Evolutionary conservation across 31 red algal genomes (phyloP).

Genomic region (Odonthalia washingtoniensis): DNA sequence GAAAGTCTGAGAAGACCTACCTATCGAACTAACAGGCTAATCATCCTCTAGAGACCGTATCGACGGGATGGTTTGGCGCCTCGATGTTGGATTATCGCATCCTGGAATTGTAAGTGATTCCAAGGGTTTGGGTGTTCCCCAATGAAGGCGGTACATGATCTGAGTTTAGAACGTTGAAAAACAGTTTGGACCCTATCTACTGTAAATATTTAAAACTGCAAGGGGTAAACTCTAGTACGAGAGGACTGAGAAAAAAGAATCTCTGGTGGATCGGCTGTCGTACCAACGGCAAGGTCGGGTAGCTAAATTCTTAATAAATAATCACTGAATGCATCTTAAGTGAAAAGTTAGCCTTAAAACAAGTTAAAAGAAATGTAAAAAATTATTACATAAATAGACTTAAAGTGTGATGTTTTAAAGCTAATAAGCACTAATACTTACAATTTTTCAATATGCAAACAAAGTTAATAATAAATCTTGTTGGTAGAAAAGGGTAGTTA

Average conservation of each 20-base stretch:
- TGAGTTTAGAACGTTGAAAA: constrained; percentile 1
- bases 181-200: neutral
- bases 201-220: constrained; percentile 13
- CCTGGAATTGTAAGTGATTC: constrained; percentile 12
- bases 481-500: too few relatives aligned
- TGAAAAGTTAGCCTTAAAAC: too few relatives aligned
- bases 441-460: too few relatives aligned
- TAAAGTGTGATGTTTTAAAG: too few relatives aligned
- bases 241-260: constrained; percentile 27
- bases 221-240: too few relatives aligned
- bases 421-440: too few relatives aligned
- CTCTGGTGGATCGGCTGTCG: neutral
- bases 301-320: constrained; percentile 33
- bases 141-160: constrained; percentile 10
- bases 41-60: neutral
- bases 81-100: constrained; percentile 12
- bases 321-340: constrained; percentile 2
- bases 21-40: constrained; percentile 36
- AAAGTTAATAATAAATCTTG: too few relatives aligned
- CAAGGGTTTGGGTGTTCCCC: constrained; percentile 5
- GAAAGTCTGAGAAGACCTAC: constrained; percentile 40
- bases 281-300: neutral
- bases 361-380: too few relatives aligned
- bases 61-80: constrained; percentile 4
- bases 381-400: too few relatives aligned